phyloP scores from a whole-genome alignment of 2,329 filamentous ascomycete genomes.

The Hypoxylon sp. region DNA sequence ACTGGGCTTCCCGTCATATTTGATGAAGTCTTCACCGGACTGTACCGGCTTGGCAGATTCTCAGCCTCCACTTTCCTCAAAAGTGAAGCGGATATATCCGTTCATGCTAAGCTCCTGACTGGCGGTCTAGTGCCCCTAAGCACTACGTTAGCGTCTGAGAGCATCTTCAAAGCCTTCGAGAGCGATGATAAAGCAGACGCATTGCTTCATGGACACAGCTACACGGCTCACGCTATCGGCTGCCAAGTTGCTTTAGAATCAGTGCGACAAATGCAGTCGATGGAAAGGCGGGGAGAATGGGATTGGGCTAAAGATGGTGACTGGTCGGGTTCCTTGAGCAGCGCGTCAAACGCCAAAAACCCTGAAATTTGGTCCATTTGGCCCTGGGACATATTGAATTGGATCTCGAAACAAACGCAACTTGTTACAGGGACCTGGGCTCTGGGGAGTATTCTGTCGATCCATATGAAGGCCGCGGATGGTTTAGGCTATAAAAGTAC shows the following conservation, averaged over 20 bases:
- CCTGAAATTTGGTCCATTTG: slow-evolving; percentile 76
- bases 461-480: slow-evolving; percentile 64
- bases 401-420: slow-evolving; percentile 67
- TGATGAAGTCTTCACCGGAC: slow-evolving; percentile 89
- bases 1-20: slow-evolving; percentile 83
- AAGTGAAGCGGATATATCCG: slow-evolving; percentile 79
- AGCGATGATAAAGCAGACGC: slow-evolving; percentile 83
- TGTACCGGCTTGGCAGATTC: slow-evolving; percentile 84
- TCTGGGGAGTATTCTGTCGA: slow-evolving; percentile 80
- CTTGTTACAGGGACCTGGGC: slow-evolving; percentile 78
- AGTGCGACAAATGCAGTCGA: slow-evolving; percentile 69
- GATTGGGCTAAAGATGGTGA: slow-evolving; percentile 67
- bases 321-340: slow-evolving; percentile 35
- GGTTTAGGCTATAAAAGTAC: slow-evolving; percentile 64
- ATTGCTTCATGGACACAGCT: slow-evolving; percentile 86
- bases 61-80: slow-evolving; percentile 78
- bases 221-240: slow-evolving; percentile 86
- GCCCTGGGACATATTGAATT: slow-evolving; percentile 71
- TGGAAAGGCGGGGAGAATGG: slow-evolving; percentile 73
- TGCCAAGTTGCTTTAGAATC: slow-evolving; percentile 83
- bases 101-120: slow-evolving; percentile 87
- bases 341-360: slow-evolving; percentile 10
- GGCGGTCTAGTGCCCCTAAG: slow-evolving; percentile 84
- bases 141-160: slow-evolving; percentile 80
- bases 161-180: slow-evolving; percentile 79